Evolutionary conservation across 2,329 filamentous ascomycete genomes (phyloP), one percentile per base, ranked within the genome.

Genomic region (Lomentospora prolificans): DNA sequence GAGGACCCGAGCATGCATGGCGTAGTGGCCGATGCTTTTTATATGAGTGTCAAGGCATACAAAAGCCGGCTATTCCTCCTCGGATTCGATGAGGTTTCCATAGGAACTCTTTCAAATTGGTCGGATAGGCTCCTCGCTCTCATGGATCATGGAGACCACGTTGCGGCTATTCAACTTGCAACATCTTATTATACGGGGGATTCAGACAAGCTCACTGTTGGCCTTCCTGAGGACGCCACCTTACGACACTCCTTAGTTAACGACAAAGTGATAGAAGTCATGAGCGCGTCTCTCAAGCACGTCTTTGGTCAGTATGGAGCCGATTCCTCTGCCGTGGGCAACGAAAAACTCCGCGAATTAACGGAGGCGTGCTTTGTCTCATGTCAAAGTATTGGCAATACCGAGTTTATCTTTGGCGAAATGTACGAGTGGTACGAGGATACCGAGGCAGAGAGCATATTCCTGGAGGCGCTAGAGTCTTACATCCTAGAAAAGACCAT

Each of bases 71-170:
- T 96, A 33, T 99, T 99, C 65, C 73, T 97, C 3, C 77, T 99
- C 7, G 91, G 94, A n/a, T 91, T 92, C 72, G 94, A 92, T 65
- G 92, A 97, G 65, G 76, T 96, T 41, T 89, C 90, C 0, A 89
- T 97, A 51, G 94, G 94, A 2, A 88, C 87, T 3, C 72, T 99
- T 31, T 97, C 94, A 0, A 99, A 99, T 62, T 99, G 94, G 94
- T 92, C 94, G 2, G 94, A 99, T 69, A 80, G 94, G 41, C 75
- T 99, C 17, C 84, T 96, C 61, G 91, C 92, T 0, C 77, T 97
- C 62, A 96, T 99, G 89, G 91, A 97, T 67, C 83, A 90, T 57
- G 94, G 94, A n/a, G 90, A 97, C 69, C 96, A 95, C 65, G 87
- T 99, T 60, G 87, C 84, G 10, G 91, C 94, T 1, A 96, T 99